A percentile compares a stretch with the other conserved stretches of the same genome.
These are phyloP conservation scores for Fusarium sp. DNA, from an alignment of 2,329 filamentous ascomycete genomes.

Conservation along the genomic window DNA sequence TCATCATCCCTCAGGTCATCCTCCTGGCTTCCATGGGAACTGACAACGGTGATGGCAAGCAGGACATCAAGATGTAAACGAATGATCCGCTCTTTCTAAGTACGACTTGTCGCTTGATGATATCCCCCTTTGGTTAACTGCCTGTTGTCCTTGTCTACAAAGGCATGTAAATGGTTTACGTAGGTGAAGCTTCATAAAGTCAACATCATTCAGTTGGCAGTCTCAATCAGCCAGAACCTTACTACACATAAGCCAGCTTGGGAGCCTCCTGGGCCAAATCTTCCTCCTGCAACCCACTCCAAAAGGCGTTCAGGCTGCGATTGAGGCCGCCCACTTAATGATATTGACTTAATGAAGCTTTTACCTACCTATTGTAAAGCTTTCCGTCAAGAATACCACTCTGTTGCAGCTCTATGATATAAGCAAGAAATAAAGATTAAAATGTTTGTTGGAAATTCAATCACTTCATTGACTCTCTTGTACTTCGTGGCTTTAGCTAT, in stretches of 20 bases:
- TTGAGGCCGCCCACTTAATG: too few species aligned
- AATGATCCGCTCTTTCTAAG: neutral
- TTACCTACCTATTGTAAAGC: conserved; percentile 11
- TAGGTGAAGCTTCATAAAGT: too few species aligned
- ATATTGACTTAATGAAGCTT: too few species aligned
- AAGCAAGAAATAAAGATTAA: conserved; percentile 15
- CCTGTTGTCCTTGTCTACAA: neutral
- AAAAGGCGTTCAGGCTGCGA: too few species aligned
- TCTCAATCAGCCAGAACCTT: too few species aligned
- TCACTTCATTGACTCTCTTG: conserved; percentile 38
- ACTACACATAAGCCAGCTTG: too few species aligned
- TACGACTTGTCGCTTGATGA: neutral
- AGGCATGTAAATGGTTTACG: neutral
- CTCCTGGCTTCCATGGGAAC: conserved; percentile 46
- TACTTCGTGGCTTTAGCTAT: conserved; percentile 42
- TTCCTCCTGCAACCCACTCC: too few species aligned
- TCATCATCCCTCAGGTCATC: conserved; percentile 63
- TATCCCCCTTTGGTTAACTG: neutral
- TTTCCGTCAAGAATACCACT: neutral
- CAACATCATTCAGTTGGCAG: too few species aligned
- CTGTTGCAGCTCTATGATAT: neutral
- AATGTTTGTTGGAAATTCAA: conserved; percentile 27
- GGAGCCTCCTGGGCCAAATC: too few species aligned
- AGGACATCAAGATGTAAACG: conserved; percentile 14
- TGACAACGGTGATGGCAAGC: neutral